phyloP scores from a whole-genome alignment of 768 basidiomycete genomes.

The Crepidotus variabilis region DNA sequence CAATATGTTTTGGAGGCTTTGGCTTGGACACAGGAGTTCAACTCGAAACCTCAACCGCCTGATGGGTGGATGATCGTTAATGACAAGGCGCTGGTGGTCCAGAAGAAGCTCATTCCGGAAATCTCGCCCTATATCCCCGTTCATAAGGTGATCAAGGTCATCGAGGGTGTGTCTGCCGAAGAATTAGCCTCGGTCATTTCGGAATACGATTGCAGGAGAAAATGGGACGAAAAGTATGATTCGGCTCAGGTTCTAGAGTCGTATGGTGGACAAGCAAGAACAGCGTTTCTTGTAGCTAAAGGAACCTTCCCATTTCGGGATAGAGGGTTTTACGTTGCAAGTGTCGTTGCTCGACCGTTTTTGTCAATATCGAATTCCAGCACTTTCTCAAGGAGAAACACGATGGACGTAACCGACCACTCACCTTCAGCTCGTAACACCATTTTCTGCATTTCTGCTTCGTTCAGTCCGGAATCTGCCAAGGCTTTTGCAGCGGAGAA shows the following conservation, averaged over 20 bases:
- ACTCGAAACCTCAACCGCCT: conserved; percentile 37
- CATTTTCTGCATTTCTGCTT: conserved; percentile 81
- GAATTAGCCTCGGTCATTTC: conserved; percentile 76
- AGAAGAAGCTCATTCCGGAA: conserved; percentile 70
- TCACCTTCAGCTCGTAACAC: conserved; percentile 46
- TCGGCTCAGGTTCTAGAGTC: conserved; percentile 66
- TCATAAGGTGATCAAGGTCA: conserved; percentile 84
- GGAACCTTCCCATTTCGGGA: conserved; percentile 89
- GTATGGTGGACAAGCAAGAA: conserved; percentile 72
- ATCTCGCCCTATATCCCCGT: conserved; percentile 81
- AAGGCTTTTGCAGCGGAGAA: conserved; percentile 54
- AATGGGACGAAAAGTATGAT: conserved; percentile 87
- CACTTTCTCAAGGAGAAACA: conserved; percentile 36
- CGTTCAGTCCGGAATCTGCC: conserved; percentile 66
- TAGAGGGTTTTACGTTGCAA: conserved; percentile 80
- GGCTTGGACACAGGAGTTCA: conserved; percentile 72
- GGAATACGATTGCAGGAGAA: conserved; percentile 66
- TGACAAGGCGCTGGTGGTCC: conserved; percentile 73
- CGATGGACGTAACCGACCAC: conserved; percentile 32
- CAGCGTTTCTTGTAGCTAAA: conserved; percentile 68
- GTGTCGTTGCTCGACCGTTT: conserved; percentile 59
- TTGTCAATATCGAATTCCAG: conserved; percentile 11
- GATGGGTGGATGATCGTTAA: conserved; percentile 74
- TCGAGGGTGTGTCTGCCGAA: conserved; percentile 91
- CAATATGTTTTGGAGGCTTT: conserved; percentile 82